Base-by-base conservation (phyloP, 805 yeast species). In the Candida peoriensis region DNA sequence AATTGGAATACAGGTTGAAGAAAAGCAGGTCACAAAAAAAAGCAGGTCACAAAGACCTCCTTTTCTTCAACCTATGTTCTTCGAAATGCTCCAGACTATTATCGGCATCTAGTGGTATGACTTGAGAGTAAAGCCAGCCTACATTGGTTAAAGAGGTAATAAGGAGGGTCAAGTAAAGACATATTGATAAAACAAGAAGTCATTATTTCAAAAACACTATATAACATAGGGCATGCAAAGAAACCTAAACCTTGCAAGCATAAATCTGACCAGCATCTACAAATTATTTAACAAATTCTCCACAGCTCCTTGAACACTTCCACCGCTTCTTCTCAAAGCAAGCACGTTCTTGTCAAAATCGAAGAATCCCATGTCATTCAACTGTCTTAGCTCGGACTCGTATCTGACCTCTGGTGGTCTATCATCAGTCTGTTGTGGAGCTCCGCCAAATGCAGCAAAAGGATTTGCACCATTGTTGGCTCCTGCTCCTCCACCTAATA, bases 291-390 rank as follows among this genome's bases (percentile, higher is more conserved):
- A 70, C 48, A 89, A 65, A 35, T 86, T 84, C 60, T 90, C 97
- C 33, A 90, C 70, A 9, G 98, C 98, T 30, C 97, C 97, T 63
- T 90, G 96, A 18, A 90, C 97, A 43, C 89, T 85, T 8, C 98
- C 98, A 22, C 98, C 98, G 36, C 90, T 78, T 63, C 97, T 78
- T 65, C 97, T 78, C 50, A 93, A 71, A 2, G 97, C 97, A 20
- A 78, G 79, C 17, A 93, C 88, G 54, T 93, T 93, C 47, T 85
- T 73, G 47, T 90, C 97, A 55, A 90, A 90, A 47, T 90, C 97
- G 47, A 75, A 77, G 64, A 90, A 90, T 6, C 93, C 93, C 73
- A 83, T 80, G 52, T 83, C 90, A 54, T 81, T 84, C 50, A 81
- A 64, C 54, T 82, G 90, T 49, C 84, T 74, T 43, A 81, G 61